These are phyloP conservation scores for Penicillium cinerascens DNA, from an alignment of 495 filamentous ascomycete species.

Conservation along the genomic window DNA sequence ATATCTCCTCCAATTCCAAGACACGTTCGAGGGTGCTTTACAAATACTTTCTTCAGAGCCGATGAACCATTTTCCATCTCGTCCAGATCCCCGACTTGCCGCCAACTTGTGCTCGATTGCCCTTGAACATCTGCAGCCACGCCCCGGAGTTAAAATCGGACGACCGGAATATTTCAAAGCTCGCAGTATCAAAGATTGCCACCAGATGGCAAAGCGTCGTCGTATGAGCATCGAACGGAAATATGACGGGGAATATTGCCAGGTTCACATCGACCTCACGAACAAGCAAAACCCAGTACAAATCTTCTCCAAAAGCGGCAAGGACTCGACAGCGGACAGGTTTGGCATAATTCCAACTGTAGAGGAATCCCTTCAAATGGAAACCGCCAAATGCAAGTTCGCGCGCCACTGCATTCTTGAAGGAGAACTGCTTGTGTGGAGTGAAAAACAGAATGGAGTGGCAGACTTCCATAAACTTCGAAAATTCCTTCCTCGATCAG, in stretches of 20 bases:
- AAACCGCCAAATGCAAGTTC: slow-evolving; percentile 52
- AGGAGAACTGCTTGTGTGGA: slow-evolving; percentile 78
- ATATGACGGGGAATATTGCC: slow-evolving; percentile 85
- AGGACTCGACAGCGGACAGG: slow-evolving; percentile 76
- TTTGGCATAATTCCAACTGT: slow-evolving; percentile 51
- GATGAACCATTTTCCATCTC: slow-evolving; percentile 37
- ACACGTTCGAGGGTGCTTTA: slow-evolving; percentile 54
- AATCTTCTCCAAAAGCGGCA: slow-evolving; percentile 89
- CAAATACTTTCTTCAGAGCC: slow-evolving; percentile 40
- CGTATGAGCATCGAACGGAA: slow-evolving; percentile 75
- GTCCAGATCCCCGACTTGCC: slow-evolving; percentile 35
- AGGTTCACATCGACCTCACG: slow-evolving; percentile 74
- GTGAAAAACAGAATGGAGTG: slow-evolving; percentile 56
- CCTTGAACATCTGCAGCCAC: slow-evolving; percentile 53
- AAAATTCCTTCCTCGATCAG: slow-evolving; percentile 73
- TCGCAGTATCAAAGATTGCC: slow-evolving; percentile 70
- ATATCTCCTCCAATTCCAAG: slow-evolving; percentile 62
- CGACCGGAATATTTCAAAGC: slow-evolving; percentile 71
- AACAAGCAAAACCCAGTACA: slow-evolving; percentile 56
- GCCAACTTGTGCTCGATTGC: slow-evolving; percentile 35
- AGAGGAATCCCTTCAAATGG: slow-evolving; percentile 55
- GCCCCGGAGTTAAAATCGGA: slow-evolving; percentile 70
- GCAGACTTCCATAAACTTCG: slow-evolving; percentile 75
- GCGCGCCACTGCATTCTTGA: slow-evolving; percentile 68
- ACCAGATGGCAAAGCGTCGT: slow-evolving; percentile 53